phyloP scores from a whole-genome alignment of 306 rosid species.

The Senna tora region DNA sequence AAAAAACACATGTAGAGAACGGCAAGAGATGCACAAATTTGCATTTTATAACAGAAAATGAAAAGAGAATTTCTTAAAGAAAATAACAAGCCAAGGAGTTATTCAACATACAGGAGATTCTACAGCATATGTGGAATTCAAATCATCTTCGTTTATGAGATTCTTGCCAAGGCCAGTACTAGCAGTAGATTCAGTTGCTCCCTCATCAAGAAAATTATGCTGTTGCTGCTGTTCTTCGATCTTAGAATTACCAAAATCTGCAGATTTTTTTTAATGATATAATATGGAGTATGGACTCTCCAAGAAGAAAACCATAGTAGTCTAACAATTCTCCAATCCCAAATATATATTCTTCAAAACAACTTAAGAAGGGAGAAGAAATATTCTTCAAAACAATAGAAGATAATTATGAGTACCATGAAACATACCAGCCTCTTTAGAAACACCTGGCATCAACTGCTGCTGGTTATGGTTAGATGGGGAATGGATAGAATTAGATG shows the following conservation, averaged over 20 bases:
- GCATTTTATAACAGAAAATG: neutral
- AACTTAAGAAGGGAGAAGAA: slow-evolving; percentile 10
- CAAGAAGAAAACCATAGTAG: neutral
- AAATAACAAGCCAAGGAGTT: slow-evolving; percentile 25
- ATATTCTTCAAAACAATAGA: slow-evolving; percentile 11
- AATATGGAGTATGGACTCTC: neutral
- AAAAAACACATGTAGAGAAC: neutral
- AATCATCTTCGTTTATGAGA: slow-evolving; percentile 79
- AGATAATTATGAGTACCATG: slow-evolving; percentile 9
- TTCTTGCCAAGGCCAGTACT: slow-evolving; percentile 73
- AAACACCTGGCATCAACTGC: slow-evolving; percentile 55
- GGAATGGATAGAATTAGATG: slow-evolving; percentile 66
- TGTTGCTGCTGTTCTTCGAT: slow-evolving; percentile 81
- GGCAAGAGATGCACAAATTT: neutral
- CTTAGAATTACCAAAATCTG: slow-evolving; percentile 68
- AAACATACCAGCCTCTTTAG: slow-evolving; percentile 67
- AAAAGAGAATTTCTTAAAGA: slow-evolving; percentile 14
- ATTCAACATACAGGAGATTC: slow-evolving; percentile 69
- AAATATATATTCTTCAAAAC: neutral
- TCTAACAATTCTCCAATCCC: slow-evolving; percentile 11
- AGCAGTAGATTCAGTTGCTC: slow-evolving; percentile 56
- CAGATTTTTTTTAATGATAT: slow-evolving; percentile 30
- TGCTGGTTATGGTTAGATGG: slow-evolving; percentile 79
- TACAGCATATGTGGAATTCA: slow-evolving; percentile 62
- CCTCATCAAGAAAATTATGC: slow-evolving; percentile 62